These are phyloP conservation scores for Biscogniauxia marginata DNA, from an alignment of 2,329 filamentous ascomycete species.

Conservation along the genomic window DNA sequence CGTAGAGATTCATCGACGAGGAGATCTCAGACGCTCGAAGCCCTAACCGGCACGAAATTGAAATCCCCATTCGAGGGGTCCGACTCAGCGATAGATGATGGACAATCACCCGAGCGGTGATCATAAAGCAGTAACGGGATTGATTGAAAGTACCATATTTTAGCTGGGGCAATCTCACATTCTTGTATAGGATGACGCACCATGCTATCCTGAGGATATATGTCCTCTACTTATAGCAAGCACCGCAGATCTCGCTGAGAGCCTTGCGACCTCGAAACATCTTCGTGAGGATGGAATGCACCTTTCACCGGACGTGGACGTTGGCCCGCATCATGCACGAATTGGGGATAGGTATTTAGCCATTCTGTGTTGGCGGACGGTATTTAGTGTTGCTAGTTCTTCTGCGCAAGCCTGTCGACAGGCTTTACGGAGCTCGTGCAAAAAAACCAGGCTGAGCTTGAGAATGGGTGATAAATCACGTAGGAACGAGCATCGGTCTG, in stretches of 20 bases:
- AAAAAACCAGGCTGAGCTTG: not conserved
- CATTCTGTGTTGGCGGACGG: not conserved
- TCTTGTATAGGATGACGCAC: not conserved
- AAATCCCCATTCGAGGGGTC: constrained; percentile 26
- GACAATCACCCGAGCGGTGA: constrained; percentile 10
- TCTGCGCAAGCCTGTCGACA: not conserved
- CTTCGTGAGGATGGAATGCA: not conserved
- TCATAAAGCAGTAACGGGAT: not conserved
- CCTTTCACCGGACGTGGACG: not conserved
- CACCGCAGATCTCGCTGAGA: not conserved
- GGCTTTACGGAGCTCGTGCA: not conserved
- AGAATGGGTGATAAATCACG: not conserved
- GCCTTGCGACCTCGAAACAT: not conserved
- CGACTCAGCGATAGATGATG: constrained; percentile 18
- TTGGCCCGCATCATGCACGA: not conserved
- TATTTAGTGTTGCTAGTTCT: not conserved
- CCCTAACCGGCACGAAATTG: constrained; percentile 38
- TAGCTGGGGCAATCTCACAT: not conserved
- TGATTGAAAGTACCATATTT: not conserved
- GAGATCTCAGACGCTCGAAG: constrained; percentile 38
- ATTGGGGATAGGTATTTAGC: not conserved
- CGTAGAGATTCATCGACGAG: constrained; percentile 38
- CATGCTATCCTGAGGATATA: not conserved
- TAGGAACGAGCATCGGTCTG: not conserved
- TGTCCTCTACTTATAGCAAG: not conserved